Evolutionary conservation across 768 basidiomycete genomes (phyloP).

Genomic region (Scleroderma bovista): DNA sequence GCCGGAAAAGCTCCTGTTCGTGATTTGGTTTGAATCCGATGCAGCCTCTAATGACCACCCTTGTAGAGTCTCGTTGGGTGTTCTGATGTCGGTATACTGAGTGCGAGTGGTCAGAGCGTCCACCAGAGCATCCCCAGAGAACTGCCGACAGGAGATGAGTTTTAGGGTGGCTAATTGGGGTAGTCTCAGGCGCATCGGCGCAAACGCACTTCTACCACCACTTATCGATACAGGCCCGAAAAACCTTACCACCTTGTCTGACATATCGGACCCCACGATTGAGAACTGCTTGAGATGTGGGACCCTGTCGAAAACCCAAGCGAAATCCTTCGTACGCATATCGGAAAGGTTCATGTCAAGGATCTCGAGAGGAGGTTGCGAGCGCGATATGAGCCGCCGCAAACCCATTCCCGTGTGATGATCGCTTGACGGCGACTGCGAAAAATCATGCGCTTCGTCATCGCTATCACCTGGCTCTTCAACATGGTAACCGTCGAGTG

Average conservation of each 20-base stretch:
- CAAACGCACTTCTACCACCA: constrained; percentile 8
- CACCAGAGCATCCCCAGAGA: constrained; percentile 56
- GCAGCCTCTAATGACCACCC: constrained; percentile 23
- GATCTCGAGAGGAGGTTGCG: constrained; percentile 54
- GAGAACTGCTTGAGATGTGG: constrained; percentile 53
- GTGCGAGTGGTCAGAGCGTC: constrained; percentile 46
- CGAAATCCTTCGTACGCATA: constrained; percentile 80
- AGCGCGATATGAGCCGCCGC: constrained; percentile 55
- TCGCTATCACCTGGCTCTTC: constrained; percentile 65
- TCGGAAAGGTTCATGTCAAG: constrained; percentile 80
- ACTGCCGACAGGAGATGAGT: constrained; percentile 56
- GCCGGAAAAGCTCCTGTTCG: constrained; percentile 20
- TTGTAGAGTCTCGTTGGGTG: constrained; percentile 21
- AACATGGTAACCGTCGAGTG: constrained; percentile 24
- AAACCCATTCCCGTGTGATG: constrained; percentile 78
- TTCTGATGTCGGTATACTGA: constrained; percentile 28
- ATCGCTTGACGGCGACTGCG: constrained; percentile 73
- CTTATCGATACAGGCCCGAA: constrained; percentile 38
- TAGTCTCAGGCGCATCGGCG: constrained; percentile 38
- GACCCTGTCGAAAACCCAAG: constrained; percentile 57
- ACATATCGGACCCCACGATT: constrained; percentile 80
- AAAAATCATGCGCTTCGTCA: constrained; percentile 68
- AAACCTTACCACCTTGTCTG: constrained; percentile 59
- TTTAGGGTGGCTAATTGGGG: constrained; percentile 49
- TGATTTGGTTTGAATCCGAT: constrained; percentile 14